Evolutionary conservation across 345 rosid species (phyloP), one percentile per base, ranked within the genome.

Genomic region (Firmiana major): DNA sequence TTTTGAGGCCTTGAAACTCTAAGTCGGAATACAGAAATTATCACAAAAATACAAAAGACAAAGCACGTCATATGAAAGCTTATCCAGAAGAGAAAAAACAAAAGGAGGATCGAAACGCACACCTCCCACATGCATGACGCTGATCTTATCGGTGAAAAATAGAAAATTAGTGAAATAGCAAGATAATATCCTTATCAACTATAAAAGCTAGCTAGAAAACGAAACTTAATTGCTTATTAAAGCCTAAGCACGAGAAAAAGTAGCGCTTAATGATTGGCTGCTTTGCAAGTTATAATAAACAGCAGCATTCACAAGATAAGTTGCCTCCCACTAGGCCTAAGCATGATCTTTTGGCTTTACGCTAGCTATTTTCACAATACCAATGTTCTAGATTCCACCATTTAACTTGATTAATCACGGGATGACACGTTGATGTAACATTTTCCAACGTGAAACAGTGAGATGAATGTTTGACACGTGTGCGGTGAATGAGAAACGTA

Each of bases 401-500:
- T 0, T 63, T 36, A 17, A 64, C 7, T 16, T 9, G 55, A 51
- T 51, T 21, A 60, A 46, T 69, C 21, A 46, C 21, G 15, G 11
- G 22, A 45, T 4, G 38, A 46, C 73, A 68, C 57, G 57, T 68
- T 46, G 55, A 46, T 3, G 19, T 2, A 38, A 68, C 73, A 15
- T 4, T n/a, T 15, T 28, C 34, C 15, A 26, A 49, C 7, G 21
- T 12, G 10, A 71, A 46, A 68, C 55, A 24, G 19, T 46, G 6
- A 69, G 26, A 71, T 51, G 1, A 4, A 17, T 51, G 60, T 19
- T 22, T 9, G 53, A 84, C 86, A 77, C 82, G 86, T 84, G 83
- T 63, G 53, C 79, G 77, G 74, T 67, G 42, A 45, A 22, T 0
- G 5, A 19, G 26, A 58, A 28, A 80, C 81, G 79, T 46, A 74